Evolutionary conservation across 2,329 filamentous ascomycete species (phyloP), one percentile per base, ranked within the genome.

Genomic region (Cyphellophora europaea): DNA sequence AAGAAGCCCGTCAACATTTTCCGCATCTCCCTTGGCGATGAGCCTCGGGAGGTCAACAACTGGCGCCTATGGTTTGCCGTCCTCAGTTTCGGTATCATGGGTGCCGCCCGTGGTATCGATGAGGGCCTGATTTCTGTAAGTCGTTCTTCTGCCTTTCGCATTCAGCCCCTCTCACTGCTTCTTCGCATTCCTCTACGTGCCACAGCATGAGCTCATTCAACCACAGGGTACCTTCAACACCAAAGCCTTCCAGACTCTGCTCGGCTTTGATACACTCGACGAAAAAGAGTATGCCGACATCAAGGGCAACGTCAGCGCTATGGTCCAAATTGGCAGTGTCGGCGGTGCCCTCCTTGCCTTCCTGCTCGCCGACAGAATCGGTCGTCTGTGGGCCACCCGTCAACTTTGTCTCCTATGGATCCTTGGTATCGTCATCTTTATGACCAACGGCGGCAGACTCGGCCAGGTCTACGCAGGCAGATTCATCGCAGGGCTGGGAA

Each of bases 401-500:
- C 42, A 43, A 19, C 35, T 41, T 18, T 48, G 45, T 23, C 13
- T 39, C 11, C 30, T 48, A 6, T 49, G 47, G 47, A 43, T 49
- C 14, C 19, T 48, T 6, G 47, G 47, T 10, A 47, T 53, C 2
- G 38, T 57, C 6, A 49, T 62, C 30, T 54, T 55, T 38, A 49
- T 59, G 21, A 55, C 53, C 5, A 43, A 55, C 6, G 40, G 42
- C 28, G 57, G 56, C 15, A 49, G 47, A 18, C 48, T 65, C 5
- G 59, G 58, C 6, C 56, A 57, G 15, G 53, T 65, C 6, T 62
- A 65, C 38, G 61, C 61, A 5, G 60, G 61, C 19, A 53, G 62
- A n/a, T 59, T 65, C 35, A 55, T 65, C 32, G 59, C 61, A 14
- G 62, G 62, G 5, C 47, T 65, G 3, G 62, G 62, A 17, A 53